Evolutionary conservation across 1,284 basidiomycete species (phyloP), one percentile per base, ranked within the genome.

Genomic region (Phenoliferia sp.): DNA sequence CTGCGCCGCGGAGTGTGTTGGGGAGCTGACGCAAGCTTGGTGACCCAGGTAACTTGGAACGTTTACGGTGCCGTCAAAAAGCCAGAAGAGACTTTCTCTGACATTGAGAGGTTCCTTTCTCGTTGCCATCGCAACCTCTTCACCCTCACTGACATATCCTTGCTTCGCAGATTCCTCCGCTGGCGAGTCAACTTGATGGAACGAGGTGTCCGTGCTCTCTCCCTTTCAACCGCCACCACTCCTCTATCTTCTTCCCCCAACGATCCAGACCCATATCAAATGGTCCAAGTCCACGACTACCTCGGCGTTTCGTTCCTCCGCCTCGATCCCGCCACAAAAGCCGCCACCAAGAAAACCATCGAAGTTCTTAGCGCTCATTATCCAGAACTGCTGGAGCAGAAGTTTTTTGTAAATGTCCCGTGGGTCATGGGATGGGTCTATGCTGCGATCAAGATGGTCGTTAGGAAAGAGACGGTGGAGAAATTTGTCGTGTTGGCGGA

Each of bases 181-280:
- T 70, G 69, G 69, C 63, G 69, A 2, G 61, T 70, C 26, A 36
- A 54, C 32, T 52, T 70, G 4, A 67, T 67, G 66, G 69, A 70
- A 52, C 56, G 62, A 52, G 48, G 58, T 22, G 34, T 70, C 33
- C 55, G 36, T 28, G 34, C 62, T 6, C 50, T 70, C 29, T 26
- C 48, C 22, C 48, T 54, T 32, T 3, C 22, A 17, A 31, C 61
- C 2, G 57, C 31, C n/a, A 34, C 57, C 10, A 17, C 15, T 7
- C 57, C 59, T 0, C 56, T 59, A 16, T 33, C 36, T 19, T 44
- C 31, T 22, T 32, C 26, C 32, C 28, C 58, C 1, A 28, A 34
- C 19, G 59, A 56, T 3, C 31, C 56, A 9, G 65, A 67, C 32
- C 61, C 65, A 16, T 60, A 63, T 48, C 56, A 59, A 31, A 50